Evolutionary conservation across 1,284 basidiomycete species (phyloP), one percentile per base, ranked within the genome.

Genomic region (Trichosporon sp.): DNA sequence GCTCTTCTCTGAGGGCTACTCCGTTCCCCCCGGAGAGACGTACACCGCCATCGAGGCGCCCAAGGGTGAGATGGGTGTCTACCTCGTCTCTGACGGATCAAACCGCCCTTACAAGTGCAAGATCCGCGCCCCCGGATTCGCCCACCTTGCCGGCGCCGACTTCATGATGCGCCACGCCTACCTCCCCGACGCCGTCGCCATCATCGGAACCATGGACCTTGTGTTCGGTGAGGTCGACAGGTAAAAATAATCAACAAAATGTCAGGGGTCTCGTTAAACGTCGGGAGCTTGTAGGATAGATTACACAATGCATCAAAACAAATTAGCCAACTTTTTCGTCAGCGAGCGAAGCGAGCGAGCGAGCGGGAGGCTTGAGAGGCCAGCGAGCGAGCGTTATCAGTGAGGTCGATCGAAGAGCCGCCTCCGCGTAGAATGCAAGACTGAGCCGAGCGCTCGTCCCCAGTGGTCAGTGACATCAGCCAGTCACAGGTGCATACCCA

Each of bases 41-140:
- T 99, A 99, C 87, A 90, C 90, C 69, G 94, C 96, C 4, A 98
- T 99, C 78, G 96, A 99, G 86, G 96, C 96, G 19, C 96, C 96
- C 70, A 99, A 99, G 87, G 96, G 96, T 73, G 95, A 98, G 86
- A 98, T 98, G 96, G 94, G 88, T 76, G 95, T 98, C 69, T 97
- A 94, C 86, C 90, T 97, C 68, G 93, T 97, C 73, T 96, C 93
- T 31, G 94, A 96, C 83, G 94, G 94, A 70, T 89, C 92, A 14
- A 95, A 96, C 85, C 88, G 94, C 48, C 94, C 94, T 19, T 98
- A 98, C 85, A 87, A 92, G 79, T 97, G 95, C 87, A 93, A 92
- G 85, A 97, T 97, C 77, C 92, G 93, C 77, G 94, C 93, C 12
- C 94, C 93, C 67, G 93, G 94, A 10, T 98, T 97, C 78, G 93